These are phyloP conservation scores for Mycena sp. DNA, from an alignment of 1,284 basidiomycete genomes.

Conservation along the genomic window DNA sequence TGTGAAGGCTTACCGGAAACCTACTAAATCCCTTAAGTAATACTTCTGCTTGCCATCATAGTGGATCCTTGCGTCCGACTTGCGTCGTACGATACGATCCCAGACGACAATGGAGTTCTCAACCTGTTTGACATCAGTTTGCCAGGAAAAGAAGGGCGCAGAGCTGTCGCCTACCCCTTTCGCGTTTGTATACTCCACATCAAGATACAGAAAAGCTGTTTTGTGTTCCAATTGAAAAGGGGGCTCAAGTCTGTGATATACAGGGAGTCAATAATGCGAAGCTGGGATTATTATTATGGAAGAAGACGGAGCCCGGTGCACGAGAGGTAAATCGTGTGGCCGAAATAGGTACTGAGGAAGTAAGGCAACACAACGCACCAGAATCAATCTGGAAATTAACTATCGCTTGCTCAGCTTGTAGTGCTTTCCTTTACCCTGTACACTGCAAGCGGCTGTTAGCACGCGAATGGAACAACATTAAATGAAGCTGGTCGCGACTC, in stretches of 20 bases:
- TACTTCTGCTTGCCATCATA: conserved; percentile 85
- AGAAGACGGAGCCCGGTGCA: no score
- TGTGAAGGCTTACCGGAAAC: conserved; percentile 76
- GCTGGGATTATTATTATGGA: no score
- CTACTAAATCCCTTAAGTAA: conserved; percentile 78
- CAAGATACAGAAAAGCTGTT: conserved; percentile 90
- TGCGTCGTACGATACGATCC: conserved; percentile 87
- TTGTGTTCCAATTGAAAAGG: conserved; percentile 95
- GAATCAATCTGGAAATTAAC: conserved; percentile 82
- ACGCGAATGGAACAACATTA: no score
- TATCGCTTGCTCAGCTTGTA: conserved; percentile 77
- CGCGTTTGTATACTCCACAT: conserved; percentile 79
- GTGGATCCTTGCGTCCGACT: conserved; percentile 78
- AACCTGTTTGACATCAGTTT: conserved; percentile 53
- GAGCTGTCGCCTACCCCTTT: conserved; percentile 66
- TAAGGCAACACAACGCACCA: conserved; percentile 53
- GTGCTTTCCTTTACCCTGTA: conserved; percentile 62
- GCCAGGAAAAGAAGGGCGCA: not conserved
- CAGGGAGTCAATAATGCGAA: no score
- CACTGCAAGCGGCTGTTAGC: conserved; percentile 41
- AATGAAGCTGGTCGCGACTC: no score
- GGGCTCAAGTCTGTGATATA: conserved; percentile 76
- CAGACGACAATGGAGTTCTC: conserved; percentile 89
- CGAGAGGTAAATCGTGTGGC: no score
- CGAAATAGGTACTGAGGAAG: not conserved